These are phyloP conservation scores for Leccinum fallax DNA, from an alignment of 1,284 basidiomycete genomes.

Conservation along the genomic window DNA sequence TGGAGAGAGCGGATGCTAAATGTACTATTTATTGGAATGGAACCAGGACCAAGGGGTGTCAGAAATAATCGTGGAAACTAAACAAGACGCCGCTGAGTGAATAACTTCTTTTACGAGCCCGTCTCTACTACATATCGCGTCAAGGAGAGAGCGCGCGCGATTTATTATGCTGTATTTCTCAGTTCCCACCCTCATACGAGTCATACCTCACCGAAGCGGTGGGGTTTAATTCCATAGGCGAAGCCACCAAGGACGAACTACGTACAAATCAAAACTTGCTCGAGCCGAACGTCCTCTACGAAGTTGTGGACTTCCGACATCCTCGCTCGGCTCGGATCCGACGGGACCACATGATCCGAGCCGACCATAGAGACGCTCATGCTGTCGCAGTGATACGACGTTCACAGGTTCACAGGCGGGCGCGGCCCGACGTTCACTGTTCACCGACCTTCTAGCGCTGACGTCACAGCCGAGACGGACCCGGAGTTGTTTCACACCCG, in stretches of 20 bases:
- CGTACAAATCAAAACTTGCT: neutral
- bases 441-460: neutral
- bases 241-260: neutral
- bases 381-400: neutral
- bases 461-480: constrained; percentile 17
- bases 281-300: neutral
- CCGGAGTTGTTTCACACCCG: neutral
- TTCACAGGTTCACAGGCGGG: neutral
- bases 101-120: no score
- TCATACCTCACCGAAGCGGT: neutral
- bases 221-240: neutral
- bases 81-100: neutral
- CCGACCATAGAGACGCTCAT: neutral
- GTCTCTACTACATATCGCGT: no score
- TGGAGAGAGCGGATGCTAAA: neutral
- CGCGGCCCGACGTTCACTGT: neutral
- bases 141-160: no score
- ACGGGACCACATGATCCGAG: neutral
- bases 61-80: constrained; percentile 26
- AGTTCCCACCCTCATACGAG: no score
- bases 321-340: neutral
- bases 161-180: no score
- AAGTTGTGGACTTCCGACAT: neutral
- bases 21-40: constrained; percentile 8
- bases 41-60: constrained; percentile 20